phyloP scores from a whole-genome alignment of 2,329 filamentous ascomycete genomes.

The Parascedosporium putredinis region DNA sequence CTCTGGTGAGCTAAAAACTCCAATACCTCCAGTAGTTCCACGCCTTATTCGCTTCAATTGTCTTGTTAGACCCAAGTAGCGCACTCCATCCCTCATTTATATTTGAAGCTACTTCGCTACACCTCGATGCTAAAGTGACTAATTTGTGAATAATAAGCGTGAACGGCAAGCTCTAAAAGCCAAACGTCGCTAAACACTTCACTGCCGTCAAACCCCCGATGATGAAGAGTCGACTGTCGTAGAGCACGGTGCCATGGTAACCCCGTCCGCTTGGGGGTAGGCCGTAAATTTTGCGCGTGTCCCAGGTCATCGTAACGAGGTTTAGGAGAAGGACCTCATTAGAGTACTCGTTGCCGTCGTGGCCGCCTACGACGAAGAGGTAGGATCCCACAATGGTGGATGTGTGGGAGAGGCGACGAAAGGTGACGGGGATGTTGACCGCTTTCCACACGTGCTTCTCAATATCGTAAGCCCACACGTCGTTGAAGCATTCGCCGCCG shows the following conservation, averaged over 20 bases:
- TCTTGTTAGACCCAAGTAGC: too few species aligned
- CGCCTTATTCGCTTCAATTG: too few species aligned
- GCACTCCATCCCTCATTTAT: too few species aligned
- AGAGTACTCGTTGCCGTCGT: constrained; percentile 60
- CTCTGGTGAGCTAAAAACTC: too few species aligned
- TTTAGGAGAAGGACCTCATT: constrained; percentile 60
- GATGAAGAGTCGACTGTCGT: constrained; percentile 53
- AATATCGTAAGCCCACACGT: constrained; percentile 64
- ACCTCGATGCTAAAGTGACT: constrained; percentile 63
- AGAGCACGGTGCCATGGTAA: constrained; percentile 56
- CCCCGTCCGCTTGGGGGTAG: constrained; percentile 51
- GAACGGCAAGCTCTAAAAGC: constrained; percentile 57
- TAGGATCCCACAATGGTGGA: constrained; percentile 61
- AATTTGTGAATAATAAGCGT: constrained; percentile 64
- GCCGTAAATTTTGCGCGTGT: constrained; percentile 55
- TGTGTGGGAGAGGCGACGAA: constrained; percentile 55
- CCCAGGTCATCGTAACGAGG: constrained; percentile 65
- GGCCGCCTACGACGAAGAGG: constrained; percentile 59
- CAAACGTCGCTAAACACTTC: constrained; percentile 60
- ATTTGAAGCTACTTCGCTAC: constrained; percentile 18
- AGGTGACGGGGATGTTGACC: constrained; percentile 50
- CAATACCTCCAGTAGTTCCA: too few species aligned
- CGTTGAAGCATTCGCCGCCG: constrained; percentile 61
- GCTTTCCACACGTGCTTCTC: constrained; percentile 49
- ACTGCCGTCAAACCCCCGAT: constrained; percentile 59